Percentiles rank a stretch among this genome's conserved stretches.
Evolutionary conservation across 371 early-diverging fungal species (phyloP).

Genomic region (Mortierella sp.): DNA sequence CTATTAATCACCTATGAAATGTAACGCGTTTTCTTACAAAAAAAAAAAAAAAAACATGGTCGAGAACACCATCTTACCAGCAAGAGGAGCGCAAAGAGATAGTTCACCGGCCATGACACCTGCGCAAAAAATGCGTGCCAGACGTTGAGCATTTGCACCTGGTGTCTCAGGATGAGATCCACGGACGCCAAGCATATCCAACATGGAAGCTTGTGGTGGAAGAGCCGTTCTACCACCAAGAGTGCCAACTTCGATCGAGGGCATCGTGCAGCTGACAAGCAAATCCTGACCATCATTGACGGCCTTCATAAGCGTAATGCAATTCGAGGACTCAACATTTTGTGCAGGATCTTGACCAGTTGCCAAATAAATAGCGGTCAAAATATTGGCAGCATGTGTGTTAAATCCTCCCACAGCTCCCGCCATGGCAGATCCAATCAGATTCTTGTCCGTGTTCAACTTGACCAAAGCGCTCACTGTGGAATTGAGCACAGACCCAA

Average conservation of each 20-base stretch:
- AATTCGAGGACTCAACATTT: constrained; percentile 94
- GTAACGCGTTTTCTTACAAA: no score
- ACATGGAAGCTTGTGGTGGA: constrained; percentile 87
- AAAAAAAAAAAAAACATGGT: neutral
- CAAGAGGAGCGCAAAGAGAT: constrained; percentile 87
- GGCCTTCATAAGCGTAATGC: constrained; percentile 96
- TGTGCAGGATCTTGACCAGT: constrained; percentile 98
- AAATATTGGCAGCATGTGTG: constrained; percentile 96
- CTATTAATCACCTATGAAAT: no score
- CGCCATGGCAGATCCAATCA: constrained; percentile 96
- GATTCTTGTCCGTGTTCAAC: constrained; percentile 90
- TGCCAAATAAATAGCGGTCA: constrained; percentile 95
- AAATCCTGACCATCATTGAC: constrained; percentile 83
- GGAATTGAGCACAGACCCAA: constrained; percentile 90
- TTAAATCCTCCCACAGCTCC: constrained; percentile 96
- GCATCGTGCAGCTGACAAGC: constrained; percentile 94
- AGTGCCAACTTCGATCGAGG: constrained; percentile 95
- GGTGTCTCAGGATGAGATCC: constrained; percentile 87
- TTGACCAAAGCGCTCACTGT: constrained; percentile 83
- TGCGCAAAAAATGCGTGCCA: constrained; percentile 92
- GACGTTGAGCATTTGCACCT: constrained; percentile 88
- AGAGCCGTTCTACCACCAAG: constrained; percentile 96
- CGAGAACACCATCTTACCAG: constrained; percentile 46
- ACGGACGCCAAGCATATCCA: constrained; percentile 91
- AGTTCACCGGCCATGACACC: constrained; percentile 98